Percentiles rank a stretch among this genome's conserved stretches.
phyloP scores from a whole-genome alignment of 345 rosid species.

The Eucalyptus curtisii region DNA sequence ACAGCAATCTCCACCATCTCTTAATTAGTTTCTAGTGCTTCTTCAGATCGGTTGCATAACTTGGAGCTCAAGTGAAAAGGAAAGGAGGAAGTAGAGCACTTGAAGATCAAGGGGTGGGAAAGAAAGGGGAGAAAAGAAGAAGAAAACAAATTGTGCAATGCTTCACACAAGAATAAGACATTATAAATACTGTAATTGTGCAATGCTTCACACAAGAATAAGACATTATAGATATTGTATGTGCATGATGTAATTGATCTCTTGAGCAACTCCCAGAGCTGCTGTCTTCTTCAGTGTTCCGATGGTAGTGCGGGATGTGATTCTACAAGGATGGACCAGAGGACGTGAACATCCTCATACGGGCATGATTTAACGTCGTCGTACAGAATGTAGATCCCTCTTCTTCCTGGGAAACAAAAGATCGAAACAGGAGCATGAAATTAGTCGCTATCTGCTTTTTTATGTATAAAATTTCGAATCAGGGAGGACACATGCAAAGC shows the following conservation, averaged over 20 bases:
- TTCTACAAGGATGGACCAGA: constrained; percentile 29
- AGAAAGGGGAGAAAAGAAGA: background rate
- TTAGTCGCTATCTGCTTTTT: background rate
- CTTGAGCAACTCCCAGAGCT: background rate
- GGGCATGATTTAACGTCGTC: constrained; percentile 43
- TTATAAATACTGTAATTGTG: background rate
- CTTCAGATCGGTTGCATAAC: background rate
- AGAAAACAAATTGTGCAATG: background rate
- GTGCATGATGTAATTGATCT: background rate
- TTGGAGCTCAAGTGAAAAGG: background rate
- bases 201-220: background rate
- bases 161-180: background rate
- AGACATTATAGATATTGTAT: background rate
- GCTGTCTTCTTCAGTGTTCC: constrained; percentile 12
- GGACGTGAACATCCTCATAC: constrained; percentile 31
- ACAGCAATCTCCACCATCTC: background rate
- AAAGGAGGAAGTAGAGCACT: background rate
- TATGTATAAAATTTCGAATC: background rate
- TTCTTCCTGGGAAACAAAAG: background rate
- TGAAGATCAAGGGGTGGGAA: background rate
- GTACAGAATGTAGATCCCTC: constrained; percentile 27
- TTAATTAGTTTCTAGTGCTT: background rate
- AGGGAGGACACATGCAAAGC: background rate
- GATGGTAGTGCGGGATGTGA: constrained; percentile 22
- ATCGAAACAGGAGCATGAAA: background rate